Evolutionary conservation across 2,329 filamentous ascomycete genomes (phyloP), one percentile per base, ranked within the genome.

Genomic region (Aplosporella prunicola): DNA sequence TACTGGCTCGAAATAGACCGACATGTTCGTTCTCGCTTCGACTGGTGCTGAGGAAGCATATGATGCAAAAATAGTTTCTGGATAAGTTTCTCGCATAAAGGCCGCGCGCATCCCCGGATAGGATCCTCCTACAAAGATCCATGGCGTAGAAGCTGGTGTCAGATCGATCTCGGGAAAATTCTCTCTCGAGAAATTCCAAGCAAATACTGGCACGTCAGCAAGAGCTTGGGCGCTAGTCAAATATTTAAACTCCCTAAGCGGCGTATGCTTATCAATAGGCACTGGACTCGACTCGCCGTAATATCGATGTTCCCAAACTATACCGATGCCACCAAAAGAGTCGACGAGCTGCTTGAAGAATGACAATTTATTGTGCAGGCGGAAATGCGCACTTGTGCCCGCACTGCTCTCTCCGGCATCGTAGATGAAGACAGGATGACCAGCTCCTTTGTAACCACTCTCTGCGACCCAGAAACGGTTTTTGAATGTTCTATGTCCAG

Each of bases 1-100:
- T 2, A 73, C 50, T 24, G 68, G 64, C 15, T 72, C 67, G 35
- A 59, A 72, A 47, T 71, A 73, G 15, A 61, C 51, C n/a, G 60
- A 62, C 62, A 71, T 68, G 40, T 72, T 60, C n/a, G 66, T 46
- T 5, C 51, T 55, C 3, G 68, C 67, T 45, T 74, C 53, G 0
- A 69, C 62, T 0, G 58, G 57, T 1, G 58, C 57, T 4, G 58
- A 60, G 4, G 57, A 57, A 9, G 58, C 56, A 29, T 48, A 62
- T 2, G 48, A 42, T 3, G 58, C 58, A 40, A 50, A 56, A 15
- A 62, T 60, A 7, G 56, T 61, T 4, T 59, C 49, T 0, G 58
- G 59, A 35, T 61, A 61, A 41, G 50, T 49, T 24, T 59, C 46
- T 4, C 59, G 55, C 49, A 62, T 51, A 43, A 59, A 60, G 2